Percentiles rank a stretch among this genome's conserved stretches.
Conservation (phyloP, 768 basidiomycete species). For the Lenzites betulinus region DNA sequence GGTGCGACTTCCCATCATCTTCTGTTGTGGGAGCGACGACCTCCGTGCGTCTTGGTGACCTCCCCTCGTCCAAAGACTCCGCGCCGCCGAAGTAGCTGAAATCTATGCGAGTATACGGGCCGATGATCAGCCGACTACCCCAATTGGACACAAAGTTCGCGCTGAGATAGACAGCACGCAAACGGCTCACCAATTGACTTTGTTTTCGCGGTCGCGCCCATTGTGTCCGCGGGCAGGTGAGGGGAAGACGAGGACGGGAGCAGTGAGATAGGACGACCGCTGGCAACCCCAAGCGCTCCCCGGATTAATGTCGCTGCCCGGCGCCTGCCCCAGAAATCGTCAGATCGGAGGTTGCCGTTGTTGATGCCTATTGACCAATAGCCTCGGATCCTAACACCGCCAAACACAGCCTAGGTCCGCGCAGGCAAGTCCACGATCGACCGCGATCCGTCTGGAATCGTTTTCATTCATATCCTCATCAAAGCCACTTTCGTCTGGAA, state of each 20-base stretch:
- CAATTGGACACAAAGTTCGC: background rate
- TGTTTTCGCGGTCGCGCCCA: background rate
- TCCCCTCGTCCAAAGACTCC: slow-evolving; percentile 65
- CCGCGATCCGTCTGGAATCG: background rate
- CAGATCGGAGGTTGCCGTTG: slow-evolving; percentile 1
- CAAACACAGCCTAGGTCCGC: slow-evolving; percentile 14
- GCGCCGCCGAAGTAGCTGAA: slow-evolving; percentile 85
- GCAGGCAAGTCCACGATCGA: background rate
- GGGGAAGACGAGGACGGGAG: background rate
- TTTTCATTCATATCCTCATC: background rate
- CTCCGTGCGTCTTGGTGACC: slow-evolving; percentile 37
- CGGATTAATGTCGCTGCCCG: background rate
- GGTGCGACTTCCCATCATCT: slow-evolving; percentile 44
- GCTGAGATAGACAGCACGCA: background rate
- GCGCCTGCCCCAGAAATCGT: background rate
- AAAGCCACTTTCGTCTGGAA: too few species aligned
- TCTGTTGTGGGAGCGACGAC: slow-evolving; percentile 52
- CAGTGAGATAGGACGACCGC: background rate
- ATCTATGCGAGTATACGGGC: slow-evolving; percentile 43
- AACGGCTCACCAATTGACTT: slow-evolving; percentile 1
- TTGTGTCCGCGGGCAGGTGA: background rate
- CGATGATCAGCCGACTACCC: background rate
- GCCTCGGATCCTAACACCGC: slow-evolving; percentile 23
- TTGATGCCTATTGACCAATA: slow-evolving; percentile 21
- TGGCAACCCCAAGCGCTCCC: slow-evolving; percentile 1